Evolutionary conservation across 768 basidiomycete species (phyloP), one percentile per base, ranked within the genome.

Genomic region (Boletus sensibilis): DNA sequence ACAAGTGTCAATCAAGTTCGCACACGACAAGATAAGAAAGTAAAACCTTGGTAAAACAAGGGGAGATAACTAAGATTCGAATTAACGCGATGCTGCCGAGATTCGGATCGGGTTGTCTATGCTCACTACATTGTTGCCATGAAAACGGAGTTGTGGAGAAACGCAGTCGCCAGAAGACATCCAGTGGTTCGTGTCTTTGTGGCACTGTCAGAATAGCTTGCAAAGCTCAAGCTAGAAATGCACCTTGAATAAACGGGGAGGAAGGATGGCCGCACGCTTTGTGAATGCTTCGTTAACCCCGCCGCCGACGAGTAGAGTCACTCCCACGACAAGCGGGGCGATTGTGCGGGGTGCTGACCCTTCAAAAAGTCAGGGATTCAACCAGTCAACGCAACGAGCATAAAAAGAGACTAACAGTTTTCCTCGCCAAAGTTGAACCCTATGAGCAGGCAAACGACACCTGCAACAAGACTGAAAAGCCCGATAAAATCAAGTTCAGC

Each of bases 181-280:
- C 74, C 75, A 3, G 88, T 90, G 1, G 88, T 91, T 31, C 87
- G 82, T 10, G 86, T 88, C 85, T 86, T 60, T 4, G 44, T 13
- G 39, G n/a, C 5, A 20, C 7, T 50, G n/a, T 47, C 21, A 55
- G 43, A 20, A 27, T 8, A 54, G 10, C 29, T 23, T 21, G 8
- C 20, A 31, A 35, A 20, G 8, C 18, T 21, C n/a, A 39, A 29
- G n/a, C 20, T 29, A 20, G 18, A 42, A 35, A 47, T 70, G 20
- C 47, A 82, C 86, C 74, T 82, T 83, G 74, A 92, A 90, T 27
- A 91, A 64, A 20, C 90, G 82, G 9, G 88, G 86, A 14, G 90
- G 88, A 25, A 92, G 67, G 52, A 92, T 88, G 0, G 88, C 86
- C 2, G 84, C 82, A 14, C 86, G 77, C 25, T 70, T 79, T 0